phyloP scores from a whole-genome alignment of 305 asterid genomes.

The Fraxinus sp. region DNA sequence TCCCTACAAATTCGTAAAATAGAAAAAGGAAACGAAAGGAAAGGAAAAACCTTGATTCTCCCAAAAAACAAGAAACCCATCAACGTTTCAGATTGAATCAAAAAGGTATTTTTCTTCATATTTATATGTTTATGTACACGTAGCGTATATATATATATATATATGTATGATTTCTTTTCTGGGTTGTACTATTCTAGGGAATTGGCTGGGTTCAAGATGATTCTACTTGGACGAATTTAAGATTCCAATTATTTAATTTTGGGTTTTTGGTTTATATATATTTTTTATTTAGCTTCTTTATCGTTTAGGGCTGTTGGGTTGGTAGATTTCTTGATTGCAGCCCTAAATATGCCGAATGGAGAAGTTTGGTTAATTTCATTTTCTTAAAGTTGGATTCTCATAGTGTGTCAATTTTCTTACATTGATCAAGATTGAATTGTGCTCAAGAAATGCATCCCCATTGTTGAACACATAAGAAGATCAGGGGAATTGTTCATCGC shows the following conservation, averaged over 20 bases:
- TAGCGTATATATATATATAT: too few species aligned
- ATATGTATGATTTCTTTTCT: background rate
- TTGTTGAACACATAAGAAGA: background rate
- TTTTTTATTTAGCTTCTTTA: background rate
- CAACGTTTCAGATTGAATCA: background rate
- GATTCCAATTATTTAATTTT: background rate
- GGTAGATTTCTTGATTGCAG: slow-evolving; percentile 23
- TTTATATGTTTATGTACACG: background rate
- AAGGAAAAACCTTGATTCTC: background rate
- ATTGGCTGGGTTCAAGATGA: slow-evolving; percentile 8
- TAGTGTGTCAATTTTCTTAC: slow-evolving; percentile 4
- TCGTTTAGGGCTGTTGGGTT: slow-evolving; percentile 12
- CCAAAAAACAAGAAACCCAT: background rate
- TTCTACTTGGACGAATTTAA: background rate
- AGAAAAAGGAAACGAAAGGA: background rate
- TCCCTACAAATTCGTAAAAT: background rate
- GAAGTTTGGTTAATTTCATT: background rate
- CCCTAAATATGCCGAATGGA: background rate
- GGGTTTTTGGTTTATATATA: background rate
- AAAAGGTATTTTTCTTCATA: background rate
- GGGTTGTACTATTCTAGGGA: slow-evolving; percentile 4
- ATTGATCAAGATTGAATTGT: slow-evolving; percentile 25
- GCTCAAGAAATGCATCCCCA: background rate
- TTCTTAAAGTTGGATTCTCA: slow-evolving; percentile 1
- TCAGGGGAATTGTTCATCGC: background rate